phyloP scores from a whole-genome alignment of 1,284 basidiomycete genomes.

The Erythrobasidium hasegawianum region DNA sequence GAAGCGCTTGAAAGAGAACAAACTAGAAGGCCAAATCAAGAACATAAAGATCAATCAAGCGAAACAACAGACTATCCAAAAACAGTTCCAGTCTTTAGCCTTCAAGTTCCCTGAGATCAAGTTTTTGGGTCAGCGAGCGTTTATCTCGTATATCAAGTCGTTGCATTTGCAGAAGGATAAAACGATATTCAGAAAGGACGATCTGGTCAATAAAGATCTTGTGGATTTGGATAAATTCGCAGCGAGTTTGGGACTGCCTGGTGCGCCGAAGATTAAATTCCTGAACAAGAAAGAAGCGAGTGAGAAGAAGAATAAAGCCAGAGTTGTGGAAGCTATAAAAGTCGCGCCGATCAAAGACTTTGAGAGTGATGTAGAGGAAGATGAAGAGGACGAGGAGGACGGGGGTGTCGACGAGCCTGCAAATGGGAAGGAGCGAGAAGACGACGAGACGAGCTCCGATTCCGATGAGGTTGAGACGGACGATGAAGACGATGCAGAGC shows the following conservation, averaged over 20 bases:
- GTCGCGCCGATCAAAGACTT: conserved; percentile 31
- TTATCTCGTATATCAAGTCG: conserved; percentile 92
- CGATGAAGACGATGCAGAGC: conserved; percentile 43
- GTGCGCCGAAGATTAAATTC: conserved; percentile 94
- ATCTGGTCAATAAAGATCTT: conserved; percentile 60
- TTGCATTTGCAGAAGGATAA: conserved; percentile 93
- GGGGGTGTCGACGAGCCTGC: conserved; percentile 38
- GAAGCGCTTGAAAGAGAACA: conserved; percentile 66
- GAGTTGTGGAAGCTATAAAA: conserved; percentile 46
- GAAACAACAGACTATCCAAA: conserved; percentile 79
- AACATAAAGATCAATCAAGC: conserved; percentile 81
- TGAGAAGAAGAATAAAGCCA: conserved; percentile 63
- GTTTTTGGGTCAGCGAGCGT: conserved; percentile 90
- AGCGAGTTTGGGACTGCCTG: conserved; percentile 84
- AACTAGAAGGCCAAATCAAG: conserved; percentile 61
- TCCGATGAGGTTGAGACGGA: conserved; percentile 42
- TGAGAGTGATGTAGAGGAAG: conserved; percentile 38
- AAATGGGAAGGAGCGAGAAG: conserved; percentile 37
- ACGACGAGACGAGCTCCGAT: conserved; percentile 42
- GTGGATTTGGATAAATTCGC: conserved; percentile 82
- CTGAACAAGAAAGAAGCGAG: conserved; percentile 64
- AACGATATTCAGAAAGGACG: conserved; percentile 61
- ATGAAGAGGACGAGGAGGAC: conserved; percentile 37
- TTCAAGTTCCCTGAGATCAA: conserved; percentile 98
- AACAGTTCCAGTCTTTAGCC: conserved; percentile 85